phyloP scores from a whole-genome alignment of 2,329 filamentous ascomycete genomes.

The Rhinocladiella mackenziei region DNA sequence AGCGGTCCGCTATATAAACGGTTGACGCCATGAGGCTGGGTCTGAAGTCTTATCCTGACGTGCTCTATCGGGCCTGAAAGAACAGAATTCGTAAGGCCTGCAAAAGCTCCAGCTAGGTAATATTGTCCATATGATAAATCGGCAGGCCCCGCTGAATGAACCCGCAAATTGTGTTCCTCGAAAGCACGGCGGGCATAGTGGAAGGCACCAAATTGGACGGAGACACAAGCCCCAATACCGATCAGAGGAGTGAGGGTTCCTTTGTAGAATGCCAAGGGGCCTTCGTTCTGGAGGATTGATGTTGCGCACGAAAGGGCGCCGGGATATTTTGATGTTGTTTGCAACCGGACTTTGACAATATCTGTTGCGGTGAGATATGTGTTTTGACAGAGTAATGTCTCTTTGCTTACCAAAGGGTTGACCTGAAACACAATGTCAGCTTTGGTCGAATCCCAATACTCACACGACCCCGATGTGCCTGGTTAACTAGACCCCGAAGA shows the following conservation, averaged over 20 bases:
- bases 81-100: conserved; percentile 81
- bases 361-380: conserved; percentile 48
- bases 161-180: conserved; percentile 62
- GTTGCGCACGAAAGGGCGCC: conserved; percentile 75
- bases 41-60: conserved; percentile 91
- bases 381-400: conserved; percentile 32
- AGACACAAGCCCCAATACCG: conserved; percentile 92
- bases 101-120: conserved; percentile 85
- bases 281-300: conserved; percentile 83
- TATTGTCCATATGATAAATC: conserved; percentile 78
- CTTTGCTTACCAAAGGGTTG: conserved; percentile 59
- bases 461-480: too few species aligned
- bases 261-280: conserved; percentile 93
- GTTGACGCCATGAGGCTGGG: conserved; percentile 76
- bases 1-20: conserved; percentile 77
- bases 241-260: conserved; percentile 91
- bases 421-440: conserved; percentile 40
- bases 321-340: conserved; percentile 78
- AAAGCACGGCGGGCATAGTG: conserved; percentile 84
- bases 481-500: too few species aligned
- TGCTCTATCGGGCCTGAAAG: conserved; percentile 94
- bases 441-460: too few species aligned
- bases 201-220: conserved; percentile 97
- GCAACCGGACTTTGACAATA: conserved; percentile 95
- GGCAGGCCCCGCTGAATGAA: conserved; percentile 29